Percentiles rank a stretch among this genome's conserved stretches.
These are phyloP conservation scores for Schizophyllum amplum DNA, from an alignment of 1,284 basidiomycete genomes.

Conservation along the genomic window DNA sequence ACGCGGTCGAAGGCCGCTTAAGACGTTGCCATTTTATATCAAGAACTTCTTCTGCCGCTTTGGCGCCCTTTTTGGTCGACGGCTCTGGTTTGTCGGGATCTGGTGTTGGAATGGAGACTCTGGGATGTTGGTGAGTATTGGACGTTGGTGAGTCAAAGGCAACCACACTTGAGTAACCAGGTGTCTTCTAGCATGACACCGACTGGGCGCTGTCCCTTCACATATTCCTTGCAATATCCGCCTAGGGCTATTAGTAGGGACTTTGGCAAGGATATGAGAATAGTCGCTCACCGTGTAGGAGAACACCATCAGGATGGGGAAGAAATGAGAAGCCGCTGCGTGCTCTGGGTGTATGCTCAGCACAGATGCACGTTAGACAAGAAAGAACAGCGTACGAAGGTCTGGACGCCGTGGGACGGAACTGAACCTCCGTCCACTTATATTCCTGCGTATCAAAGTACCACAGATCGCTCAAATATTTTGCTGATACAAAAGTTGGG, in stretches of 20 bases:
- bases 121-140: conserved; percentile 1
- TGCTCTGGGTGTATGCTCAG: conserved; percentile 36
- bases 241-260: conserved; percentile 28
- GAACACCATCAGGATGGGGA: conserved; percentile 70
- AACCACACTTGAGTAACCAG: conserved; percentile 73
- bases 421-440: conserved; percentile 79
- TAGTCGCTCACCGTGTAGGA: conserved; percentile 69
- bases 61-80: conserved; percentile 26
- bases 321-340: conserved; percentile 87
- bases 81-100: conserved; percentile 9
- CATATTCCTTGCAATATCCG: conserved; percentile 90
- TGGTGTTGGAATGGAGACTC: conserved; percentile 15
- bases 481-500: conserved; percentile 37
- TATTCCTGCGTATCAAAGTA: conserved; percentile 84
- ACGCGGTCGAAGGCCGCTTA: conserved; percentile 66
- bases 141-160: neutral
- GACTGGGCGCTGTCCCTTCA: conserved; percentile 79
- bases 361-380: neutral
- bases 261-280: neutral
- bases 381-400: conserved; percentile 44
- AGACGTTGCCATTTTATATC: conserved; percentile 80
- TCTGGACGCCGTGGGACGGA: conserved; percentile 57
- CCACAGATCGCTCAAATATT: conserved; percentile 86
- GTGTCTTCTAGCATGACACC: conserved; percentile 89
- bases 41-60: conserved; percentile 24